Conservation (phyloP, 345 rosid genomes). For the Moringa oleifera region DNA sequence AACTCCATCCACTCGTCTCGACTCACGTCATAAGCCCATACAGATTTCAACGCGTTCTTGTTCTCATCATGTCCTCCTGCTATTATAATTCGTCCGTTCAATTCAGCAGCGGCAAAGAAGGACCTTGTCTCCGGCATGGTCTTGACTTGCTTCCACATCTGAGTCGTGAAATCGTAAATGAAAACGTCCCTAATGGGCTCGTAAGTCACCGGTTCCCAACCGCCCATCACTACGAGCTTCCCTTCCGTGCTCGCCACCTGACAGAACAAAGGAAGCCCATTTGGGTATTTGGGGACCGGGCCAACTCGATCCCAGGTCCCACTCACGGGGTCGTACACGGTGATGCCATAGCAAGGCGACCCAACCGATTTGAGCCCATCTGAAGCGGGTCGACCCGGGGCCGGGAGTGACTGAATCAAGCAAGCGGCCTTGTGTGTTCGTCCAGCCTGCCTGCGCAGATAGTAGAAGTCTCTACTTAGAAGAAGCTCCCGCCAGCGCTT, state of each 20-base stretch:
- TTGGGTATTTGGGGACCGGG: slow-evolving; percentile 36
- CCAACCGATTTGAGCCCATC: slow-evolving; percentile 8
- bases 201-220: slow-evolving; percentile 60
- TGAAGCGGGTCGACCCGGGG: slow-evolving; percentile 16
- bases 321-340: slow-evolving; percentile 38
- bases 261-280: slow-evolving; percentile 60
- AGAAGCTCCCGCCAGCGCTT: slow-evolving; percentile 44
- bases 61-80: slow-evolving; percentile 71
- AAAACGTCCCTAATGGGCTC: slow-evolving; percentile 46
- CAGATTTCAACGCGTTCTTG: slow-evolving; percentile 57
- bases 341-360: slow-evolving; percentile 24
- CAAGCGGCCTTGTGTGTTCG: slow-evolving; percentile 46
- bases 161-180: slow-evolving; percentile 41
- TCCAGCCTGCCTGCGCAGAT: slow-evolving; percentile 32
- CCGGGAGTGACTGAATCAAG: slow-evolving; percentile 41
- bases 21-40: slow-evolving; percentile 52
- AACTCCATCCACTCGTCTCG: slow-evolving; percentile 54
- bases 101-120: slow-evolving; percentile 46
- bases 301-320: slow-evolving; percentile 40
- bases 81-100: slow-evolving; percentile 26
- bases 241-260: slow-evolving; percentile 50
- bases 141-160: slow-evolving; percentile 44
- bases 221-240: slow-evolving; percentile 61
- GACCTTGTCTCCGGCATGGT: slow-evolving; percentile 52
- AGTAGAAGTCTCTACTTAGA: slow-evolving; percentile 36